Evolutionary conservation across 192 early-diverging fungal genomes (phyloP).

Genomic region (Coemansia sp.): DNA sequence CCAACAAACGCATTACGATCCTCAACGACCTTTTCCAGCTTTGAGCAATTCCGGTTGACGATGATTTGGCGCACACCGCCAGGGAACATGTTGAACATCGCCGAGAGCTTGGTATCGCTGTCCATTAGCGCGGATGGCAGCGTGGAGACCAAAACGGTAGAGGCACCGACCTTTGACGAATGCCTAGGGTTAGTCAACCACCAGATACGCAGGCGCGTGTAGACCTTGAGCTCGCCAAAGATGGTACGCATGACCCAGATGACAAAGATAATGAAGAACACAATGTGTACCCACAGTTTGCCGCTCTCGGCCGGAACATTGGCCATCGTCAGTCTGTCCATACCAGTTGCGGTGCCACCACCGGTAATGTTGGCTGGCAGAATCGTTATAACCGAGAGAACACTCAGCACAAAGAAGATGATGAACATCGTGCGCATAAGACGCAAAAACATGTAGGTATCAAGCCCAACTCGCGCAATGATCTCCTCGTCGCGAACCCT

Average conservation of each 20-base stretch:
- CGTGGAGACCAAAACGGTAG: slow-evolving; percentile 75
- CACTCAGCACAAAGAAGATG: slow-evolving; percentile 67
- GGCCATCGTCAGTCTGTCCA: slow-evolving; percentile 69
- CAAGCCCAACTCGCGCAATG: slow-evolving; percentile 67
- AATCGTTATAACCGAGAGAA: slow-evolving; percentile 70
- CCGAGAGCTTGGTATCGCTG: slow-evolving; percentile 52
- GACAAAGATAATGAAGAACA: slow-evolving; percentile 59
- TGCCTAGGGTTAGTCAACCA: slow-evolving; percentile 65
- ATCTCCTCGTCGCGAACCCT: slow-evolving; percentile 60
- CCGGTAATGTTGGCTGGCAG: slow-evolving; percentile 73
- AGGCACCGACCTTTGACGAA: slow-evolving; percentile 59
- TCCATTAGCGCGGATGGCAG: slow-evolving; percentile 69
- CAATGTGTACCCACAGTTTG: slow-evolving; percentile 78
- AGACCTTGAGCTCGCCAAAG: slow-evolving; percentile 67
- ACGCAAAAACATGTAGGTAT: slow-evolving; percentile 81
- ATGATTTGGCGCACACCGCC: slow-evolving; percentile 76
- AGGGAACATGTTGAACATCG: slow-evolving; percentile 69
- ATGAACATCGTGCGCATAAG: slow-evolving; percentile 72
- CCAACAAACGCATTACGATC: slow-evolving; percentile 61
- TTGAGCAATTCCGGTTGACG: slow-evolving; percentile 67
- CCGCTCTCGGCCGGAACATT: slow-evolving; percentile 62
- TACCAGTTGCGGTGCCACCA: slow-evolving; percentile 47
- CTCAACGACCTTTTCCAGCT: slow-evolving; percentile 60
- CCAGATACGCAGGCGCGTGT: slow-evolving; percentile 69
- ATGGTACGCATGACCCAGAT: slow-evolving; percentile 61